These are phyloP conservation scores for Dipteronia sinensis DNA, from an alignment of 345 rosid genomes.

Conservation along the genomic window DNA sequence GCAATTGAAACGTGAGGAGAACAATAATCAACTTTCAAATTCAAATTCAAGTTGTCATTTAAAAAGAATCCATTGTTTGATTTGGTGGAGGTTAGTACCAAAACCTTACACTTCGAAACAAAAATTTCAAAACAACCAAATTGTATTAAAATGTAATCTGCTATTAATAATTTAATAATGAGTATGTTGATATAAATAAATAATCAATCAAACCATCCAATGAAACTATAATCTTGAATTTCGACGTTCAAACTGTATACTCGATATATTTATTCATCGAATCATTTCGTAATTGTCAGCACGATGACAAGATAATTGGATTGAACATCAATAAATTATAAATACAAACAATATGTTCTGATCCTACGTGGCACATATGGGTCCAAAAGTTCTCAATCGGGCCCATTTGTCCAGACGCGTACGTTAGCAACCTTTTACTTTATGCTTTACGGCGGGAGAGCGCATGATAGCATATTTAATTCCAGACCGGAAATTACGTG, in stretches of 20 bases:
- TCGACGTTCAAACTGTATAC: neutral
- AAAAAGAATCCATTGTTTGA: too few species aligned
- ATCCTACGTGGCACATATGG: neutral
- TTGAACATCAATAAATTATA: neutral
- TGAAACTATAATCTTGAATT: neutral
- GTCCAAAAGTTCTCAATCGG: neutral
- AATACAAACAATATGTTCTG: neutral
- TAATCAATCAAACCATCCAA: neutral
- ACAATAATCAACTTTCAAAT: too few species aligned
- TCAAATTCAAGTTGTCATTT: too few species aligned
- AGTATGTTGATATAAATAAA: neutral
- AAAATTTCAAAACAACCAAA: neutral
- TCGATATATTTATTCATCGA: neutral
- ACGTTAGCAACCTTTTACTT: constrained; percentile 2
- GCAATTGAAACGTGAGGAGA: too few species aligned
- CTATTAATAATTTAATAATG: neutral
- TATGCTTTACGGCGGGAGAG: constrained; percentile 14
- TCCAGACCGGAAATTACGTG: constrained; percentile 10
- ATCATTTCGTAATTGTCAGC: neutral
- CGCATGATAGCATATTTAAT: constrained; percentile 13
- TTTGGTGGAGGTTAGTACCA: too few species aligned
- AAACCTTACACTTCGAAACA: too few species aligned
- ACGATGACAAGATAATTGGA: too few species aligned
- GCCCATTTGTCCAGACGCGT: constrained; percentile 12
- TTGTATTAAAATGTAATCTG: neutral